Percentiles rank a stretch among this genome's conserved stretches.
phyloP scores from a whole-genome alignment of 805 yeast species.

The Kodamaea hsintzibuensis region DNA sequence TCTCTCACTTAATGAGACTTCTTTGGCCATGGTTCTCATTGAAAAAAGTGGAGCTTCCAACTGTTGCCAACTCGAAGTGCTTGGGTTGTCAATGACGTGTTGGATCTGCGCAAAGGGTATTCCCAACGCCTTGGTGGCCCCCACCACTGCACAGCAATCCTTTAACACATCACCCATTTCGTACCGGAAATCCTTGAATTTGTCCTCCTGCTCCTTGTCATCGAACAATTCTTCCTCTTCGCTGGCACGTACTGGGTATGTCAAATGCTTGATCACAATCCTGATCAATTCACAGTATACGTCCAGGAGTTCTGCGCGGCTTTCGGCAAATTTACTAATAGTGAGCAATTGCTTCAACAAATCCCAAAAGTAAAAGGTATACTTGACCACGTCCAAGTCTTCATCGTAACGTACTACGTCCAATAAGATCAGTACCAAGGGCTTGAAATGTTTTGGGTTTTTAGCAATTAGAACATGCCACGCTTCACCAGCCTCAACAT shows the following conservation, averaged over 20 bases:
- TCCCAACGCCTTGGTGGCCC: conserved; percentile 65
- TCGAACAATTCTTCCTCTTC: conserved; percentile 50
- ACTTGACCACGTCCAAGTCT: conserved; percentile 86
- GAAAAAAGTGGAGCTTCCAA: conserved; percentile 89
- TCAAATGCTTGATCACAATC: conserved; percentile 65
- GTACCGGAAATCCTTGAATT: conserved; percentile 90
- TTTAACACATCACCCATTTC: conserved; percentile 98
- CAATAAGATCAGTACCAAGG: conserved; percentile 70
- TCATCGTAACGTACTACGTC: conserved; percentile 71
- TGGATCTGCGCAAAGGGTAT: conserved; percentile 70
- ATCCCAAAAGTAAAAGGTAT: conserved; percentile 93
- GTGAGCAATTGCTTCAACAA: conserved; percentile 70
- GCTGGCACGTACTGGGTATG: conserved; percentile 57
- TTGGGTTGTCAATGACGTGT: conserved; percentile 29
- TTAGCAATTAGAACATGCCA: conserved; percentile 89
- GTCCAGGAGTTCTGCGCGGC: conserved; percentile 52
- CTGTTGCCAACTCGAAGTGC: conserved; percentile 68
- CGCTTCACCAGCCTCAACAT: conserved; percentile 91
- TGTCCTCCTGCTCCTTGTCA: conserved; percentile 83
- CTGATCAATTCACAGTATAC: conserved; percentile 59
- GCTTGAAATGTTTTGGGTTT: conserved; percentile 66
- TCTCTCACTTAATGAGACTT: conserved; percentile 67
- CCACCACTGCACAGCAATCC: conserved; percentile 90
- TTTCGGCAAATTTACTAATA: conserved; percentile 55
- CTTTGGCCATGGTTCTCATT: conserved; percentile 93